Evolutionary conservation across 164 flowering plant genomes (phyloP).

Genomic region (Tinospora cordifolia): DNA sequence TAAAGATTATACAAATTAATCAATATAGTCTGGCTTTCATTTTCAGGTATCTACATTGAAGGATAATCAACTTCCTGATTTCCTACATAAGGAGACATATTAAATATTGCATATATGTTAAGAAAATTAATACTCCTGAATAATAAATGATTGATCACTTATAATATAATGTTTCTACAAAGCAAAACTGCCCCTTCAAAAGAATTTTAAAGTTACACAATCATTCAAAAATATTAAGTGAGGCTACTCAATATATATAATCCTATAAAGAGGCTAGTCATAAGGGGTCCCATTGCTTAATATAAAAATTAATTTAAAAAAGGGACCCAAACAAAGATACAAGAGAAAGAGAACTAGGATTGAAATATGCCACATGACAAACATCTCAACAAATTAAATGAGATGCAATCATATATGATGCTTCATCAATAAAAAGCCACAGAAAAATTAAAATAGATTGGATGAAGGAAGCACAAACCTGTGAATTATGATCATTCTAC

Average conservation of each 20-base stretch:
- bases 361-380: conserved; percentile 3
- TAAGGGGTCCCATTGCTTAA: neutral
- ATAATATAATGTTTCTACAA: too few relatives aligned
- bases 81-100: too few relatives aligned
- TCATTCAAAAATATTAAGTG: too few relatives aligned
- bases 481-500: neutral
- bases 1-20: too few relatives aligned
- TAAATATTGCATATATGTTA: too few relatives aligned
- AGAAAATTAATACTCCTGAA: too few relatives aligned
- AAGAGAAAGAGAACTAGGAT: conserved; percentile 8
- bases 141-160: too few relatives aligned
- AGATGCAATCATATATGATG: conserved; percentile 2
- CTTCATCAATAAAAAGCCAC: neutral
- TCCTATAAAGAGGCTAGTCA: neutral
- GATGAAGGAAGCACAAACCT: neutral
- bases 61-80: too few relatives aligned
- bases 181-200: too few relatives aligned
- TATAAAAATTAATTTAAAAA: neutral
- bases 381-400: conserved; percentile 8
- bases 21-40: too few relatives aligned
- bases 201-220: too few relatives aligned
- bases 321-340: conserved; percentile 3
- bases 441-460: conserved; percentile 1
- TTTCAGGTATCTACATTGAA: too few relatives aligned
- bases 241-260: neutral